Base-by-base conservation (phyloP, 257 asterid genomes). In the Ilex aquifolium region DNA sequence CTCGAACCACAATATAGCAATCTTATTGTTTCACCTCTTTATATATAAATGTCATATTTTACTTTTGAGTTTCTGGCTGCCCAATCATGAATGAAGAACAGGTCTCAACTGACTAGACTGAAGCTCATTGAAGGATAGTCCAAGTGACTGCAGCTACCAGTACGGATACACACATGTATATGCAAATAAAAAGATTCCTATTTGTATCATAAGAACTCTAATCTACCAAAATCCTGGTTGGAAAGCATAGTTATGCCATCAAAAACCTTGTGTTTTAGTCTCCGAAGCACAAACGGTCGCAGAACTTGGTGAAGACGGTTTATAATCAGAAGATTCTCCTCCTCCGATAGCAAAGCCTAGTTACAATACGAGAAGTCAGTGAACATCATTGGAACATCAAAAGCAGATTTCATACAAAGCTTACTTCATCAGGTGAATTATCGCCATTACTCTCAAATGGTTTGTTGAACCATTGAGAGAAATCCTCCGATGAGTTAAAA, bases 281-380 rank as follows among this genome's bases (percentile, higher is more conserved):
- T 82, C 69, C 99, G 83, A 76, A 93, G 97, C 27, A 93, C 99
- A 81, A 93, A 93, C 68, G 99, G 99, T 30, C 99, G 90, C 63
- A 93, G 76, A 77, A 93, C 99, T 81, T 93, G 99, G 86, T 93
- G 99, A 76, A 93, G 96, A 65, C 99, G 96, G 69, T 93, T 93
- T 68, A 93, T 93, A 70, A 93, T 80, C 88, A 93, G 72, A 74
- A 93, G 99, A 80, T 93, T 93, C 83, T 93, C 99, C 77, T 93
- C 99, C 78, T 93, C 99, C 52, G 99, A 93, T 17, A 93, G 83
- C 63, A 93, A 78, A 69, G 99, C 99, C 99, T 93, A 74, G 69
- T 60, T 42, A 70, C 50, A 56, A 63, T 60, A 60, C 55, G 31
- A 57, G 49, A 66, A 63, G 13, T 51, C 48, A 16, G 42, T 16